Evolutionary conservation across 108 stramenopile genomes (phyloP), one percentile per base, ranked within the genome.

Genomic region (Stephanodiscus triporus): DNA sequence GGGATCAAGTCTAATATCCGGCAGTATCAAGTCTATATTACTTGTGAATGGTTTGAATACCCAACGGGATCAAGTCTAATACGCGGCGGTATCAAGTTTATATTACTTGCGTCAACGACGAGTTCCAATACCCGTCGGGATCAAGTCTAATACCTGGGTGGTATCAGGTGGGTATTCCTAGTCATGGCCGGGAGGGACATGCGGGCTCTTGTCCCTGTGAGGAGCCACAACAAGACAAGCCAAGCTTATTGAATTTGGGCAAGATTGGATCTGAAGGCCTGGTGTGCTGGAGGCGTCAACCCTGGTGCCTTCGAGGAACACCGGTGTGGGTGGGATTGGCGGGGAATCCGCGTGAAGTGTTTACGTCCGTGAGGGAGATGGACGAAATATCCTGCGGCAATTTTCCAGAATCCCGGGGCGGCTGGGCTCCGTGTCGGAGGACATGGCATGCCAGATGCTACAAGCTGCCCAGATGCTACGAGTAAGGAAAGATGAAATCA

Each of bases 391-490:
- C n/a, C n/a, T n/a, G n/a, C n/a, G n/a, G n/a, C n/a, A n/a, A n/a
- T n/a, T n/a, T n/a, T n/a, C n/a, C n/a, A n/a, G 24, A 66, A 47
- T 73, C 71, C 70, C 48, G 34, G 2, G 50, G 26, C 16, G 76
- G 71, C 9, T 65, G 24, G 23, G 4, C 6, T 2, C 51, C 9
- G 26, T 78, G 77, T 37, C 77, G 13, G 9, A 49, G 26, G 1
- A 34, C 67, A 29, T 80, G 79, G 79, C 70, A 71, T 27, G 24
- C 50, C 29, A 20, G 4, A 0, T 80, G 79, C 43, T 80, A 75
- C 78, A 56, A 50, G 54, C 63, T 38, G 74, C 5, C 11, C 19
- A 20, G 76, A 86, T 47, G 47, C 70, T 7, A 72, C 62, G 14
- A 64, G 72, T 0, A 51, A 40, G 43, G 11, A 20, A 14, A 29